Evolutionary conservation across 805 yeast species (phyloP), one percentile per base, ranked within the genome.

Genomic region (Starmerella scarabaei): DNA sequence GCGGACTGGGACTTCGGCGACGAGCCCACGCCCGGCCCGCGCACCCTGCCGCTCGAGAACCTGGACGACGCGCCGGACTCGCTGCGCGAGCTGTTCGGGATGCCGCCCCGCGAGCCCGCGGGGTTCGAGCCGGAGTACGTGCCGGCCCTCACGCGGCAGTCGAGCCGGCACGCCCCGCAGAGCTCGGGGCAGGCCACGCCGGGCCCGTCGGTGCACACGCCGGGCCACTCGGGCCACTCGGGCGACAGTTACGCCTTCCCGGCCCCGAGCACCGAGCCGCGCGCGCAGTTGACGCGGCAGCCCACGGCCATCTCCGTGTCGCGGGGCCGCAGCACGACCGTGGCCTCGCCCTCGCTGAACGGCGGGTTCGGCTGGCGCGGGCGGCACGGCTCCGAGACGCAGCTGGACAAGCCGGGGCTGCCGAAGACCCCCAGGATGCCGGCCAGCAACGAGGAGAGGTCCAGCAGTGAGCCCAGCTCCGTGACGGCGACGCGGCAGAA

Each of bases 21-120:
- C 15, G 18, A 28, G 6, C 7, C 6, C 15, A 28, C 31, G 15
- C 7, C 15, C 6, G 31, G 14, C 31, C 8, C 8, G 27, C n/a
- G 9, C 6, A 6, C 31, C 9, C 7, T 28, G 15, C 15, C 15
- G 8, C 15, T 23, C 11, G 28, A 33, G n/a, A 12, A 14, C 4
- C 36, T 48, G 31, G 63, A 65, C 33, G 77, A 70, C 30, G 77
- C 83, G 0, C 94, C 94, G 1, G 75, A 73, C 54, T 78, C 91
- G 2, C 61, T 84, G 24, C 60, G 77, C 43, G 75, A 75, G 54
- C 58, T 84, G 21, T 83, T 83, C 55, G 84, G 78, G 48, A 75
- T 72, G 21, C 61, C 51, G 2, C 42, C 47, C 20, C 26, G 54
- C 9, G 9, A 17, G 21, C 19, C 33, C 7, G 9, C 7, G 26